Evolutionary conservation across 352 stramenopile genomes (phyloP).

Genomic region (Pythium vanterpoolii): DNA sequence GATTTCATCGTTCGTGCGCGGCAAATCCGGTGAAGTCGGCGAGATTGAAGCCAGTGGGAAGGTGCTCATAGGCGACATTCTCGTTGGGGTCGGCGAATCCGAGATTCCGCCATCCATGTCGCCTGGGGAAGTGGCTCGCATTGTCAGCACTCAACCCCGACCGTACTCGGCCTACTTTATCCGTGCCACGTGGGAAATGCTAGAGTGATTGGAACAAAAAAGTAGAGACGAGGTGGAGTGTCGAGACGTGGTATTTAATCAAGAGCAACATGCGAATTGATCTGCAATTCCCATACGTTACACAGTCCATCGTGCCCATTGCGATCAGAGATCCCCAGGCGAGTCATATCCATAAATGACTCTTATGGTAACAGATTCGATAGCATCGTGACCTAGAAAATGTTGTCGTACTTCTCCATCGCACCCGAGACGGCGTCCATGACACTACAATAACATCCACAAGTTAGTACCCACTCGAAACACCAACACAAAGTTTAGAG

Average conservation of each 20-base stretch:
- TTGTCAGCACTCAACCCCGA: constrained; percentile 36
- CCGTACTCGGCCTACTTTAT: constrained; percentile 61
- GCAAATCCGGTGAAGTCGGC: constrained; percentile 40
- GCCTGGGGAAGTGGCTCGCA: constrained; percentile 38
- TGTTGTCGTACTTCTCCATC: constrained; percentile 86
- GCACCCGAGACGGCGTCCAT: constrained; percentile 83
- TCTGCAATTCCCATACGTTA: not conserved
- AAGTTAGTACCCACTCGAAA: not conserved
- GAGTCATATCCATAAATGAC: not conserved
- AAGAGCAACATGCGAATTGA: not conserved
- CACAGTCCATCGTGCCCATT: not conserved
- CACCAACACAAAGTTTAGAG: not conserved
- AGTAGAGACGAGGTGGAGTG: not conserved
- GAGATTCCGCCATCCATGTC: constrained; percentile 28
- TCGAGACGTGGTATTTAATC: constrained; percentile 14
- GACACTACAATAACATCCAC: constrained; percentile 34
- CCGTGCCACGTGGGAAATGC: constrained; percentile 61
- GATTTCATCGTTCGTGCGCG: constrained; percentile 56
- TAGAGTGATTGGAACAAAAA: constrained; percentile 13
- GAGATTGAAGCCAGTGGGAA: constrained; percentile 73
- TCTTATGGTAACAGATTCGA: not conserved
- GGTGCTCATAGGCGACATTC: constrained; percentile 58
- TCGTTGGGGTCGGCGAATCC: constrained; percentile 50
- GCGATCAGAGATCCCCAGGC: not conserved
- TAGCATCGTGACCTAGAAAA: constrained; percentile 46